Evolutionary conservation across 2,329 filamentous ascomycete genomes (phyloP), one percentile per base, ranked within the genome.

Genomic region (Fusarium cicatricum): DNA sequence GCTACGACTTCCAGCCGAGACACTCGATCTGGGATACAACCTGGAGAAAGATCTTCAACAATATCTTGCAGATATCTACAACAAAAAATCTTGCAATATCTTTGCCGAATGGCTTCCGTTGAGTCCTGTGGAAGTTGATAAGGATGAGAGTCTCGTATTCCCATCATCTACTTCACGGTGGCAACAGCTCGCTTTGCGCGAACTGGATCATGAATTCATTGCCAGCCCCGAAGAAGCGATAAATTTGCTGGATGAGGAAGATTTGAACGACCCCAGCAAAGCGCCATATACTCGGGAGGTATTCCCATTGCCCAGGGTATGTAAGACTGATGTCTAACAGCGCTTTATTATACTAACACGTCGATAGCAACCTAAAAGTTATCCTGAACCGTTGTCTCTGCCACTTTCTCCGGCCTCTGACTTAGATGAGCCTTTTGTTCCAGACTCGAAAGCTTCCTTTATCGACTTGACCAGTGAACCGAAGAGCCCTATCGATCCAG

Each of bases 401-500:
- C 72, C 67, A 3, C 53, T 75, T 7, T 71, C 70, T 14, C 70
- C 71, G 8, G 34, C 64, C 2, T 67, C 64, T 4, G 63, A 62
- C 7, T 4, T 36, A 8, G 49, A 48, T 14, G 51, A 46, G 8
- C 44, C 49, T 1, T 72, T 67, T 43, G 23, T 70, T n/a, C 71
- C 69, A 1, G 36, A 52, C 8, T 33, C 44, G 1, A 50, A 56
- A 1, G 54, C 54, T 19, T 55, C 62, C 6, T 14, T 62, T 4
- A 65, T 76, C 3, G 68, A 72, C 31, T 47, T 71, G 1, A 68
- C 68, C 23, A 73, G 72, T 0, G 72, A 73, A 2, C 70, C 74
- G 11, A 55, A 37, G 12, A 75, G 62, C 17, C 70, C 72, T 3
- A n/a, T 39, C 7, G 41, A 52, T 4, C 4, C 21, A 1, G 17